Conservation (phyloP, 495 filamentous ascomycete genomes). For the Penicillium diatomitis region DNA sequence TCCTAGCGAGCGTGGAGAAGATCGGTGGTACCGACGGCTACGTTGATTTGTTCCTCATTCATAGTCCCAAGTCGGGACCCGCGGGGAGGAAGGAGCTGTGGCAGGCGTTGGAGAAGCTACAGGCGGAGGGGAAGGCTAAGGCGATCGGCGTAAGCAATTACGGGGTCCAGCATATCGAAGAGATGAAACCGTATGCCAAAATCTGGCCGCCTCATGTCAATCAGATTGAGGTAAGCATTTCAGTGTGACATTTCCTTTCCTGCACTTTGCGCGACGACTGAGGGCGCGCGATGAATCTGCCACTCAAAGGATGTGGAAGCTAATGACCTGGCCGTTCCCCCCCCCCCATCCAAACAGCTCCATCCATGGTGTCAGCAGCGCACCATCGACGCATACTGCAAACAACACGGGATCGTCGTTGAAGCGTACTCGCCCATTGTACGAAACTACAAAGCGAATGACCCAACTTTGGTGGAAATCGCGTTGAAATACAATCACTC, state of each 20-base stretch:
- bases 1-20: constrained; percentile 52
- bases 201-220: constrained; percentile 60
- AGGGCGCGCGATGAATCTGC: not conserved
- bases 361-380: constrained; percentile 63
- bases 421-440: constrained; percentile 62
- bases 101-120: constrained; percentile 53
- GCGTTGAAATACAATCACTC: constrained; percentile 44
- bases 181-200: constrained; percentile 52
- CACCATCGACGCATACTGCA: constrained; percentile 50
- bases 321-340: not conserved
- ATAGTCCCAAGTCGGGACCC: constrained; percentile 46
- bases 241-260: not conserved
- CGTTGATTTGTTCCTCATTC: constrained; percentile 64
- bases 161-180: constrained; percentile 51
- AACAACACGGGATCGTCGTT: constrained; percentile 49
- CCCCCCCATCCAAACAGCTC: constrained; percentile 30
- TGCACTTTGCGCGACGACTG: not conserved
- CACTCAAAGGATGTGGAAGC: not conserved
- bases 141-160: constrained; percentile 67
- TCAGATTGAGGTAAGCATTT: constrained; percentile 51
- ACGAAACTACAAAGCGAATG: constrained; percentile 49
- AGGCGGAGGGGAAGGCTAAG: constrained; percentile 47
- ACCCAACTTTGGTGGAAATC: constrained; percentile 43
- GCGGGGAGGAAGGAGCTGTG: constrained; percentile 51
- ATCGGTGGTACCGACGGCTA: constrained; percentile 53